Evolutionary conservation across 169 alveolate species (phyloP), one percentile per base, ranked within the genome.

Genomic region (Eimeria mitis): DNA sequence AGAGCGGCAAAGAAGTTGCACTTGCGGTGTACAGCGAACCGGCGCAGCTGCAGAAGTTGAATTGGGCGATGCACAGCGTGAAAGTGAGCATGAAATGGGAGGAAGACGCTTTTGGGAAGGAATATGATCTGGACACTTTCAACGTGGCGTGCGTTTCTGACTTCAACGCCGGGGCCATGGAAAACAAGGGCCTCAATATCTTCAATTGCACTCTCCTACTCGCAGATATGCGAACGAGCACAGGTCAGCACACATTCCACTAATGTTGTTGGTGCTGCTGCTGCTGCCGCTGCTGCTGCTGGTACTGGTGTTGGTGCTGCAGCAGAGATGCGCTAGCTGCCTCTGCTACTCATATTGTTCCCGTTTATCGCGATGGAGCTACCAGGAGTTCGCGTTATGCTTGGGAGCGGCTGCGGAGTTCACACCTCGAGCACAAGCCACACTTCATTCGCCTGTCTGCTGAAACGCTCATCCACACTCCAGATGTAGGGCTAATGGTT

Each of bases 161-260:
- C 73, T 98, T 98, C 96, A 98, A 98, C 97, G 97, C 97, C 89
- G 99, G 99, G 6, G 99, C 99, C 42, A 98, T 98, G 99, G 99
- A 98, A 94, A 98, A 98, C 98, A 98, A 99, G 94, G 98, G 99
- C 47, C 96, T 99, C 90, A 99, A 99, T 95, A 97, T 99, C 34
- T 99, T 99, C 96, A 99, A 99, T 97, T 97, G 98, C 1, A 96
- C 98, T 65, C 97, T 98, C 42, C 97, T 98, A 75, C 95, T 98
- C 95, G 99, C 99, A 3, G 97, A 98, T 63, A 98, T 96, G 44
- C 96, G 97, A 88, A 97, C 98, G 28, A 97, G 99, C 44, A 97
- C 99, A 68, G 96, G 96, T 94, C 34, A 56, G 68, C 91, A 34
- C 68, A 52, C 63, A 76, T 76, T 11, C 87, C 87, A 11, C 63